These are phyloP conservation scores for Penicillium fuscoglaucum DNA, from an alignment of 2,329 filamentous ascomycete genomes.

Conservation along the genomic window DNA sequence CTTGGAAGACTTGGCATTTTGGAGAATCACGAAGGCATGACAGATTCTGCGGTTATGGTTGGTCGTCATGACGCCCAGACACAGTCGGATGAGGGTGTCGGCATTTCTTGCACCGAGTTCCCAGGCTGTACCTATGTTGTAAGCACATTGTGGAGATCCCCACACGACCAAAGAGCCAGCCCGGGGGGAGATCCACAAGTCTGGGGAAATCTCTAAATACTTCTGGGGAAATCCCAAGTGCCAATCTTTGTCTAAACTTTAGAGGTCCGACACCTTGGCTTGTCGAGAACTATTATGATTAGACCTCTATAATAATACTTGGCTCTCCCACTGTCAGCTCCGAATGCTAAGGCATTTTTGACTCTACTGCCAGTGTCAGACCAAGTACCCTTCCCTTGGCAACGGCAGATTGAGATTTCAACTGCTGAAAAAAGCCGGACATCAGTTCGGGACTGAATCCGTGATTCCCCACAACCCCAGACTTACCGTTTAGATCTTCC, in stretches of 20 bases:
- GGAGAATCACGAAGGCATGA: neutral
- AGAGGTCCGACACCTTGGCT: neutral
- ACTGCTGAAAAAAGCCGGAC: neutral
- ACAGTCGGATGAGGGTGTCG: neutral
- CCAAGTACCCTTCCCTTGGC: conserved; percentile 7
- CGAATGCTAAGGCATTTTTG: neutral
- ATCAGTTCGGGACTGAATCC: neutral
- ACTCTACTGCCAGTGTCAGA: neutral
- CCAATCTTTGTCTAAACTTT: neutral
- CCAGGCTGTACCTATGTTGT: neutral
- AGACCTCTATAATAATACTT: neutral
- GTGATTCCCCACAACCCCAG: conserved; percentile 12
- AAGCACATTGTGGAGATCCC: neutral
- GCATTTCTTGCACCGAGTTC: neutral
- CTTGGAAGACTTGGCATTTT: conserved; percentile 3
- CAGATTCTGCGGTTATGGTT: neutral
- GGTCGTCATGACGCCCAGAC: neutral
- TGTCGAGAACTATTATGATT: neutral
- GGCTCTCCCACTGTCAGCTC: neutral
- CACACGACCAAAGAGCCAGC: neutral
- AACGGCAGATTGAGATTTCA: conserved; percentile 9
- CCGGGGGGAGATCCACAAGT: conserved; percentile 8
- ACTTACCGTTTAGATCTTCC: neutral
- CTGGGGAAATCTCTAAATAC: conserved; percentile 9
- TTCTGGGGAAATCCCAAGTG: conserved; percentile 3